Evolutionary conservation across 306 rosid genomes (phyloP), one percentile per base, ranked within the genome.

Genomic region (Dryas alaskensis): DNA sequence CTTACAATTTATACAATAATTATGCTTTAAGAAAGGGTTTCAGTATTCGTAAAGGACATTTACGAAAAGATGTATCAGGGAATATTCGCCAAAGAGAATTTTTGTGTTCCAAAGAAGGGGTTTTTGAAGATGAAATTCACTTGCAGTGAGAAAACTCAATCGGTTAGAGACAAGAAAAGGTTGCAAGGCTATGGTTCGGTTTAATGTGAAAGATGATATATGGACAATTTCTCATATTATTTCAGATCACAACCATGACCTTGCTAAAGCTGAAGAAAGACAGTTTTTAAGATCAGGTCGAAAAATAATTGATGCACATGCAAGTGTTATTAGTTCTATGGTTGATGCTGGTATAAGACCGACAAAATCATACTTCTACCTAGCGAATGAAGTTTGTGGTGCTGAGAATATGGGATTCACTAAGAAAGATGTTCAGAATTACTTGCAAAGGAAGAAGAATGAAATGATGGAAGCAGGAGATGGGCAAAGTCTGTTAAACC

Each of bases 401-500:
- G 4, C 42, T 59, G 14, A 59, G 6, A 59, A 59, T 17, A 5
- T 59, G 2, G 43, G 14, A 13, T 59, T 25, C 12, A 59, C 60
- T 25, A 59, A 59, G 42, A 59, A 59, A 59, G 64, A 59, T 7
- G 3, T 0, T 2, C 14, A 7, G 0, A 63, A 43, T 43, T 63
- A n/a, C 16, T 63, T 63, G 48, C 49, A 42, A 16, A 37, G 8
- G 7, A 13, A 10, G 44, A 42, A 42, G 7, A 10, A 39, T 14
- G 17, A 62, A 62, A 8, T 42, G 43, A 62, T 5, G 22, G 67
- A 10, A 62, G 48, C 63, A 17, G 42, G 69, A 25, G 78, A 42
- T 53, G 72, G 50, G 3, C 78, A 74, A 49, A 12, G 39, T 40
- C 13, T 75, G 25, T 31, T 73, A 17, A 42, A 73, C 19, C 39